Evolutionary conservation across 306 rosid species (phyloP), one percentile per base, ranked within the genome.

Genomic region (Bauhinia variegata): DNA sequence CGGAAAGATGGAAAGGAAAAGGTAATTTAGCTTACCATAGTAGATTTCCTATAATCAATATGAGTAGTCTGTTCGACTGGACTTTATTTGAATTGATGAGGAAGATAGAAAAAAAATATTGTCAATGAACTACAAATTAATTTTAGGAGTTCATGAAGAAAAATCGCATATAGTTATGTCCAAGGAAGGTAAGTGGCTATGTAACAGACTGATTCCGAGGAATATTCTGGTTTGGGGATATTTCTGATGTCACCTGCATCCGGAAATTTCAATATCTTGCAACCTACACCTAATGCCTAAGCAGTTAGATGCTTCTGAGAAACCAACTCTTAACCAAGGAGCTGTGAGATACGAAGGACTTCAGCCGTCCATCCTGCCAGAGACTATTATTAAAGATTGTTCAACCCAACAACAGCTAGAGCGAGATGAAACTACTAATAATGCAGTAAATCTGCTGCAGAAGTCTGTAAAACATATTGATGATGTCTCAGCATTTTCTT

Each of bases 241-340:
- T 12, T 38, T 55, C 37, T 62, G 56, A 23, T 18, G 18, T 36
- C 81, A 15, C 28, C 81, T 8, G 50, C 66, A 61, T 50, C 65
- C 51, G 33, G 42, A 41, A 54, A 57, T 44, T 56, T 61, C 19
- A 39, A 1, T 44, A 15, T 13, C 36, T 52, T 47, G 65, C 74
- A 59, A n/a, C 65, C 72, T 63, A 30, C 62, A 43, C 44, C 72
- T 11, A 56, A 33, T 57, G 73, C 44, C 47, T 17, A 48, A 56
- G 68, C 67, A 70, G 42, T 42, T 17, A n/a, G 51, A 42, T 63
- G 61, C 38, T 54, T 60, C 63, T 13, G 5, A 5, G 11, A 58
- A 68, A 32, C 44, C 57, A 50, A 49, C 31, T 53, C 61, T 14
- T 67, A 57, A 49, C 34, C 42, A 60, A 48, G 80, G 61, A 46